Percentiles rank a stretch among this genome's conserved stretches.
phyloP scores from a whole-genome alignment of 1,284 basidiomycete genomes.

The Microbotryomycetes sp. region DNA sequence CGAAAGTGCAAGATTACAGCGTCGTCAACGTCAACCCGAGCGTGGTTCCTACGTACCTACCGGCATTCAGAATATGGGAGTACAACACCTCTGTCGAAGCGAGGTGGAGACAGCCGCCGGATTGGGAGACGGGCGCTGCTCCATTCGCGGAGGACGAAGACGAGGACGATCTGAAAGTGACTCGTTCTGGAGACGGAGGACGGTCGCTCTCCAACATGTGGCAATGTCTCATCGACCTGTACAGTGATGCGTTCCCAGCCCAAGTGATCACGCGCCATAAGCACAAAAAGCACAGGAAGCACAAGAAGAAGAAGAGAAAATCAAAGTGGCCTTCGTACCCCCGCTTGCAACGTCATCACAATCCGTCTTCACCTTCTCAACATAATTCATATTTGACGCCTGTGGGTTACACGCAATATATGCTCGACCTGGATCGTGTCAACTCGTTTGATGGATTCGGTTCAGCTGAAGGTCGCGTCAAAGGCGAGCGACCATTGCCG shows the following conservation, averaged over 20 bases:
- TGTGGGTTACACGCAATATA: constrained; percentile 76
- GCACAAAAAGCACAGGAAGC: constrained; percentile 28
- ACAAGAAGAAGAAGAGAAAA: constrained; percentile 37
- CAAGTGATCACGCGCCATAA: background rate
- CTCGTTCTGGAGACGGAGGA: background rate
- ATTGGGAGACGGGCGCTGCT: constrained; percentile 50
- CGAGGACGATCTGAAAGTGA: background rate
- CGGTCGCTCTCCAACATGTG: background rate
- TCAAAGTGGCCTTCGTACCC: constrained; percentile 54
- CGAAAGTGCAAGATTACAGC: constrained; percentile 60
- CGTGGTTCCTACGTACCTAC: constrained; percentile 82
- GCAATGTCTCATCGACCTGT: background rate
- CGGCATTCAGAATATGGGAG: constrained; percentile 70
- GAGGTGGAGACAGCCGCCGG: constrained; percentile 42
- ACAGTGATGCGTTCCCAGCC: constrained; percentile 11
- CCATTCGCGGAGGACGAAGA: constrained; percentile 16
- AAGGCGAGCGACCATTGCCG: constrained; percentile 44
- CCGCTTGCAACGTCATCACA: constrained; percentile 56
- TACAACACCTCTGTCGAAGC: constrained; percentile 40
- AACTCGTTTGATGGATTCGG: constrained; percentile 46
- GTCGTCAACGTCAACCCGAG: constrained; percentile 72
- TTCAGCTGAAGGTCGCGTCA: constrained; percentile 11
- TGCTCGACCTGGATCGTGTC: constrained; percentile 58
- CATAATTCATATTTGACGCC: constrained; percentile 62
- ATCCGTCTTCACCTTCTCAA: constrained; percentile 61